Conservation (phyloP, 306 rosid genomes). For the Trifolium repens region DNA sequence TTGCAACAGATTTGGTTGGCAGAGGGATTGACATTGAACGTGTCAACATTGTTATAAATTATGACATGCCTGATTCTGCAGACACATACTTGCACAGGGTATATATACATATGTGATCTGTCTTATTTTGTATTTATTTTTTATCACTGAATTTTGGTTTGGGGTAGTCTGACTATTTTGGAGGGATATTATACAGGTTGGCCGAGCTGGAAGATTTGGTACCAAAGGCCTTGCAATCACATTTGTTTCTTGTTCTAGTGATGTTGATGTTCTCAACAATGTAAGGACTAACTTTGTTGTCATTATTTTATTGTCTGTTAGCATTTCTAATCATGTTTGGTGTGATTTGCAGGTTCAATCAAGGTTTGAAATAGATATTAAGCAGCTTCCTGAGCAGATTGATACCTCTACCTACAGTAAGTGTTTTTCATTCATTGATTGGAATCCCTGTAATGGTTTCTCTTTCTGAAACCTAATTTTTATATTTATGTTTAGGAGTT, state of each 20-base stretch:
- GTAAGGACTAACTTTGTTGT: constrained; percentile 47
- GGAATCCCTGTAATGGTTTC: constrained; percentile 13
- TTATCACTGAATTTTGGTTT: not conserved
- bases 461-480: not conserved
- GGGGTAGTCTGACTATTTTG: not conserved
- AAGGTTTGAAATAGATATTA: constrained; percentile 98
- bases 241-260: constrained; percentile 88
- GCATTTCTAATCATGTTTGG: constrained; percentile 24
- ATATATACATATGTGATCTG: constrained; percentile 39
- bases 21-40: constrained; percentile 98
- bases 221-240: constrained; percentile 99
- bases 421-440: constrained; percentile 39
- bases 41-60: constrained; percentile 93
- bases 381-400: constrained; percentile 98
- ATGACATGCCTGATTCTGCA: constrained; percentile 99
- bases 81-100: constrained; percentile 99
- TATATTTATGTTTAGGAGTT: not conserved
- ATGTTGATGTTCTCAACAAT: constrained; percentile 92
- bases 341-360: constrained; percentile 76
- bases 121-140: constrained; percentile 7
- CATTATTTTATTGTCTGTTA: not conserved
- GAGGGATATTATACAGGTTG: constrained; percentile 61
- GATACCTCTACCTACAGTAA: constrained; percentile 95
- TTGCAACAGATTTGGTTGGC: constrained; percentile 97
- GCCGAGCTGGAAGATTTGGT: constrained; percentile 98